Conservation (phyloP, 1,284 basidiomycete genomes). For the Porodaedalea pini region DNA sequence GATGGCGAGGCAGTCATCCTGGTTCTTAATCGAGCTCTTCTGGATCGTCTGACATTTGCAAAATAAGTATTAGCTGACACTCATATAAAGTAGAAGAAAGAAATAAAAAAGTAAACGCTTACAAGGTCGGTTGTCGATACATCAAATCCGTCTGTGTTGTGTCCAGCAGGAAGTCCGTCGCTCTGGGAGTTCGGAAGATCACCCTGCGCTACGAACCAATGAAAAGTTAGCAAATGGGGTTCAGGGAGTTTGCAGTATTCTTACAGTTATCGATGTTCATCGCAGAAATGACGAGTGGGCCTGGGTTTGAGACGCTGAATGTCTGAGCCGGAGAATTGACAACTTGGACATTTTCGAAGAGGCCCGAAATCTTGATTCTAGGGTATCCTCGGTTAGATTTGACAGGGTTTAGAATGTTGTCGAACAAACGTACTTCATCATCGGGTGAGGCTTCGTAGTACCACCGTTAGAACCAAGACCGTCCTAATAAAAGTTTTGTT, state of each 20-base stretch:
- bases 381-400: slow-evolving; percentile 1
- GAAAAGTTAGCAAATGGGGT: background rate
- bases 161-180: slow-evolving; percentile 38
- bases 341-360: slow-evolving; percentile 39
- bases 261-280: slow-evolving; percentile 39
- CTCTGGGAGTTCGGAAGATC: slow-evolving; percentile 43
- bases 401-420: slow-evolving; percentile 19
- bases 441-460: slow-evolving; percentile 37
- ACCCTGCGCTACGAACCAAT: slow-evolving; percentile 31
- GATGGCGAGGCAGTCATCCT: slow-evolving; percentile 63
- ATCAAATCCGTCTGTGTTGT: slow-evolving; percentile 39
- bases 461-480: slow-evolving; percentile 38
- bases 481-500: slow-evolving; percentile 28
- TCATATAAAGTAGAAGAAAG: slow-evolving; percentile 41
- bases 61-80: slow-evolving; percentile 17
- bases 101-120: too few species aligned
- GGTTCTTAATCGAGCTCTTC: slow-evolving; percentile 30
- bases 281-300: slow-evolving; percentile 29
- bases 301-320: slow-evolving; percentile 35
- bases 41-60: slow-evolving; percentile 1
- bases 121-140: slow-evolving; percentile 38
- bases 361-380: slow-evolving; percentile 54
- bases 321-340: slow-evolving; percentile 37
- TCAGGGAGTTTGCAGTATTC: background rate
- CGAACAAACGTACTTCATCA: slow-evolving; percentile 35